Conservation (phyloP, 2,329 filamentous ascomycete species). For the Alternaria hordeiaustralica region DNA sequence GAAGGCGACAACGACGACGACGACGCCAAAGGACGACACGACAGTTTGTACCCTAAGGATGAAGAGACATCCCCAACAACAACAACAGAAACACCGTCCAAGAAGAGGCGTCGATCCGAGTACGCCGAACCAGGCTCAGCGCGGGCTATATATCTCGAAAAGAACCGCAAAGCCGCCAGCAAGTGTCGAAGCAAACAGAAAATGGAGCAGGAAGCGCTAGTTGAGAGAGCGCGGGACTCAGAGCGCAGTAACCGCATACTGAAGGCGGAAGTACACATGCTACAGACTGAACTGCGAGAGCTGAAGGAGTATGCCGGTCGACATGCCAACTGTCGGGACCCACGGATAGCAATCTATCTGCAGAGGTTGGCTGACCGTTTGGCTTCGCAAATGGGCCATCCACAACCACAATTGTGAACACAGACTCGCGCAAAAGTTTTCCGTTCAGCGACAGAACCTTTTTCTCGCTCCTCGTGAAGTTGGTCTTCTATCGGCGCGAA, state of each 20-base stretch:
- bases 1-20: not conserved
- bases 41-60: not conserved
- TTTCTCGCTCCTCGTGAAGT: not conserved
- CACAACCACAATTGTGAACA: not conserved
- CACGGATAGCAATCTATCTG: slow-evolving; percentile 30
- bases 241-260: slow-evolving; percentile 38
- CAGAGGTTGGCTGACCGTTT: slow-evolving; percentile 37
- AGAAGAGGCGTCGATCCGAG: slow-evolving; percentile 9
- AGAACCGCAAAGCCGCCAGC: slow-evolving; percentile 73
- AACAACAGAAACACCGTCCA: not conserved
- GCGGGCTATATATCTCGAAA: slow-evolving; percentile 59
- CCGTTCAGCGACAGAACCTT: not conserved
- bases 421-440: not conserved
- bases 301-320: slow-evolving; percentile 33
- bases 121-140: slow-evolving; percentile 34
- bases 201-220: slow-evolving; percentile 58
- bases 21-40: not conserved
- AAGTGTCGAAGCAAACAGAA: slow-evolving; percentile 75
- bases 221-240: slow-evolving; percentile 49
- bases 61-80: slow-evolving; percentile 5
- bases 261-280: slow-evolving; percentile 34
- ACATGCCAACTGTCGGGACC: slow-evolving; percentile 35
- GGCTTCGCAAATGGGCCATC: not conserved
- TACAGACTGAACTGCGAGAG: slow-evolving; percentile 28
- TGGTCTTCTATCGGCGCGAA: not conserved